phyloP scores from a whole-genome alignment of 805 yeast species.

The Ogataea henricii region DNA sequence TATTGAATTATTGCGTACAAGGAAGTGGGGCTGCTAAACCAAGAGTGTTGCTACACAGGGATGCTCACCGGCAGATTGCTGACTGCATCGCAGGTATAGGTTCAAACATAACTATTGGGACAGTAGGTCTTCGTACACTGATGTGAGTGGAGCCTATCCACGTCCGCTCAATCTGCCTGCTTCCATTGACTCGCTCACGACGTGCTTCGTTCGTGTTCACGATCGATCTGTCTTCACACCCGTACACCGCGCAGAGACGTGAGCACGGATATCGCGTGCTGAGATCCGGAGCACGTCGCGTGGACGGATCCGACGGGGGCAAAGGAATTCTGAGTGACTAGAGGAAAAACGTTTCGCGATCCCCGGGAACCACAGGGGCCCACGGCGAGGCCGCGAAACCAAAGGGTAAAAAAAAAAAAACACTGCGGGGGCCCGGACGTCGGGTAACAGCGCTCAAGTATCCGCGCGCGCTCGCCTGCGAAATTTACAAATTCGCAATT shows the following conservation, averaged over 20 bases:
- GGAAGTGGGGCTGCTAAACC: too few relatives aligned
- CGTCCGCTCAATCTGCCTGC: too few relatives aligned
- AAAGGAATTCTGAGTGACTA: not conserved
- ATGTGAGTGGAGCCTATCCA: too few relatives aligned
- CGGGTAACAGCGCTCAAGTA: slow-evolving; percentile 7
- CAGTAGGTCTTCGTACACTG: too few relatives aligned
- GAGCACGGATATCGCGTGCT: slow-evolving; percentile 1
- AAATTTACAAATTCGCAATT: slow-evolving; percentile 15
- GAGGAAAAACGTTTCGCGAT: not conserved
- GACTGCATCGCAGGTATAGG: too few relatives aligned
- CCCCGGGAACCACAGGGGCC: not conserved
- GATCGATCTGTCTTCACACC: not conserved
- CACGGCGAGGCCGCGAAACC: not conserved
- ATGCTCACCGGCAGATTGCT: too few relatives aligned
- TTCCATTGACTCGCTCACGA: too few relatives aligned
- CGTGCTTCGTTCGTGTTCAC: not conserved
- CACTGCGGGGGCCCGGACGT: slow-evolving; percentile 3
- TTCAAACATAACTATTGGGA: too few relatives aligned
- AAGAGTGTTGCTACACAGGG: too few relatives aligned
- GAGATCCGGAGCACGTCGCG: slow-evolving; percentile 4
- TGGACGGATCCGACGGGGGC: slow-evolving; percentile 4
- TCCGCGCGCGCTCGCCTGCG: slow-evolving; percentile 7
- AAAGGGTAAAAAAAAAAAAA: not conserved
- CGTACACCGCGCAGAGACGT: not conserved
- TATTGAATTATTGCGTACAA: too few relatives aligned